These are phyloP conservation scores for Parathielavia appendiculata DNA, from an alignment of 495 filamentous ascomycete genomes.

Conservation along the genomic window DNA sequence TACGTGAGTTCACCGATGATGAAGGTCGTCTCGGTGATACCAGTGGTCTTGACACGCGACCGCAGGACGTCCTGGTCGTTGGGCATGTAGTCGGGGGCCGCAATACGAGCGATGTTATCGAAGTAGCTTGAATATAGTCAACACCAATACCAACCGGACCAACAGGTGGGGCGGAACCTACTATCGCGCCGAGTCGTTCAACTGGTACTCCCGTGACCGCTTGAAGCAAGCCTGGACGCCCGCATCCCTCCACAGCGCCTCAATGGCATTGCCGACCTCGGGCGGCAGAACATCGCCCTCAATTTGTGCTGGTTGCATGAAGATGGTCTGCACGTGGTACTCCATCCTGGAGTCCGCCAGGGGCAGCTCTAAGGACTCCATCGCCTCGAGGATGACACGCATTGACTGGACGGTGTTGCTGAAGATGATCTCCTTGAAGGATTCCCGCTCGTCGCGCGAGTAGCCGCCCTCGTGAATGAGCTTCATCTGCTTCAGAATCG, in stretches of 20 bases:
- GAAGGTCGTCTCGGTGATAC: slow-evolving; percentile 98
- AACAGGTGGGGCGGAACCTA: slow-evolving; percentile 46
- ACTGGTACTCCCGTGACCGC: slow-evolving; percentile 90
- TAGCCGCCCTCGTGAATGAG: slow-evolving; percentile 79
- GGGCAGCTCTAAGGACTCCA: slow-evolving; percentile 88
- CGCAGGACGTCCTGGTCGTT: slow-evolving; percentile 97
- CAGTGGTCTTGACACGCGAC: slow-evolving; percentile 97
- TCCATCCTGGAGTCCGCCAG: slow-evolving; percentile 82
- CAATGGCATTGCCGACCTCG: slow-evolving; percentile 91
- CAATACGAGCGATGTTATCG: slow-evolving; percentile 88
- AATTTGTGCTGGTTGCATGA: slow-evolving; percentile 93
- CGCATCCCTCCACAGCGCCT: slow-evolving; percentile 86
- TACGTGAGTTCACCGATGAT: slow-evolving; percentile 97
- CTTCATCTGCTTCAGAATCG: slow-evolving; percentile 99
- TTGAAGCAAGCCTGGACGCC: slow-evolving; percentile 96
- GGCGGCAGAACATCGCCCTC: slow-evolving; percentile 91
- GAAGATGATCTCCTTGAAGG: slow-evolving; percentile 96
- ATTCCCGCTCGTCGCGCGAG: slow-evolving; percentile 71
- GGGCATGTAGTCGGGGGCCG: slow-evolving; percentile 87
- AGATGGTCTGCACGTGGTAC: slow-evolving; percentile 92
- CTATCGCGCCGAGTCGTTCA: slow-evolving; percentile 98
- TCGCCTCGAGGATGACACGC: slow-evolving; percentile 93
- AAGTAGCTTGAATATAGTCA: slow-evolving; percentile 67
- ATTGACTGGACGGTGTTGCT: slow-evolving; percentile 96
- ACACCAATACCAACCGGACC: not conserved